Evolutionary conservation across 257 asterid genomes (phyloP).

Genomic region (Leonotis leonurus): DNA sequence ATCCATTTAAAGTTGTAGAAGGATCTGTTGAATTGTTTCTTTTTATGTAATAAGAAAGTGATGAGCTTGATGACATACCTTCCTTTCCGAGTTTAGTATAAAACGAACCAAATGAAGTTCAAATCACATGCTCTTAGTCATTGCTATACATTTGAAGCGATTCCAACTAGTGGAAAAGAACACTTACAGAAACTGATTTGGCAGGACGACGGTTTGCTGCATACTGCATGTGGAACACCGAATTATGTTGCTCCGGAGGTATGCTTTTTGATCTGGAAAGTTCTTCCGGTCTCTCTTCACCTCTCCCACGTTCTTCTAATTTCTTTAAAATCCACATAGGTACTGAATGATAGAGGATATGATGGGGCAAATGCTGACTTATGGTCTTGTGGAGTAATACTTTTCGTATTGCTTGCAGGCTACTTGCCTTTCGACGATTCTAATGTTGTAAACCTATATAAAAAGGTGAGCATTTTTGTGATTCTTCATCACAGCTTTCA

Average conservation of each 20-base stretch:
- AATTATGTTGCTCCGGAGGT: conserved; percentile 99
- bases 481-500: not conserved
- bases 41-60: not conserved
- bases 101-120: not conserved
- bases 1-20: not conserved
- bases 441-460: conserved; percentile 69
- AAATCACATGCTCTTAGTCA: not conserved
- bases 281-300: not conserved
- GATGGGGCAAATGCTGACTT: conserved; percentile 85
- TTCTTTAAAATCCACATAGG: conserved; percentile 30
- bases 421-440: conserved; percentile 95
- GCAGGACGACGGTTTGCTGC: conserved; percentile 94
- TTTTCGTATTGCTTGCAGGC: conserved; percentile 91
- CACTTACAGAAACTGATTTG: conserved; percentile 12
- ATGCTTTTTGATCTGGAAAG: not conserved
- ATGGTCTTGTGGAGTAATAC: conserved; percentile 97
- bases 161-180: not conserved
- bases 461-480: conserved; percentile 53
- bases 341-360: conserved; percentile 76
- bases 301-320: not conserved
- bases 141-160: not conserved
- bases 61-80: not conserved
- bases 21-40: not conserved
- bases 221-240: conserved; percentile 97
- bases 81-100: not conserved